Base-by-base conservation (phyloP, 2,329 filamentous ascomycete genomes). In the Hortaea werneckii region DNA sequence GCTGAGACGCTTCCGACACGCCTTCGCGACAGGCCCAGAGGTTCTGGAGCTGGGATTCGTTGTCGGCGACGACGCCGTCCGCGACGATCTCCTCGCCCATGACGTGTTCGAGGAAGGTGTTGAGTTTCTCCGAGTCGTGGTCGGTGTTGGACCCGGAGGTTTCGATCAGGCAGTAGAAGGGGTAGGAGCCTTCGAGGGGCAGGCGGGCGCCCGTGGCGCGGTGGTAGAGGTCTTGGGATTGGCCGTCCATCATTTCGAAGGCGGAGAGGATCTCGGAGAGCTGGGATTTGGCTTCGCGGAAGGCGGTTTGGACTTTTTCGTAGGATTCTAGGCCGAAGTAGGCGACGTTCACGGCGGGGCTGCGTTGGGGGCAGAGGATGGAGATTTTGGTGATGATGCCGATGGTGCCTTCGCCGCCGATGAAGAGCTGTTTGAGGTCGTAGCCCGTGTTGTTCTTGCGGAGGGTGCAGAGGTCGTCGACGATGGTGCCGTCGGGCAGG, bases 401-500 rank as follows among this genome's bases (percentile, higher is more conserved):
- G 52, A 96, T 84, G 5, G 92, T 96, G 26, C 92, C 92, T 67
- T 98, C 92, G 29, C 82, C 86, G 40, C 92, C 92, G 58, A 98
- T 94, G 65, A 98, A 95, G 32, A 95, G 77, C 67, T 95, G 90
- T 73, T 95, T 95, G 47, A 95, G 68, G 64, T 98, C 94, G 67
- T 96, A 98, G 28, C 92, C 92, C 1, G 92, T 98, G 71, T 98
- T 98, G 75, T 98, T 96, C 75, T 98, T 98, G 55, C 92, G 81
- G 47, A 98, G 74, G 49, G 79, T 89, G 56, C 80, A 84, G 29
- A 98, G 79, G 58, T 95, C 88, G 58, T 96, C 82, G 40, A 98
- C 76, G 55, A 98, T 78, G 5, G 88, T 95, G 44, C 92, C 92
- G 62, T 98, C 87, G 1, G 92, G 87, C 37, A 98, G 74, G 6